Base-by-base conservation (phyloP, 768 basidiomycete species). In the Hericium rajendrae region DNA sequence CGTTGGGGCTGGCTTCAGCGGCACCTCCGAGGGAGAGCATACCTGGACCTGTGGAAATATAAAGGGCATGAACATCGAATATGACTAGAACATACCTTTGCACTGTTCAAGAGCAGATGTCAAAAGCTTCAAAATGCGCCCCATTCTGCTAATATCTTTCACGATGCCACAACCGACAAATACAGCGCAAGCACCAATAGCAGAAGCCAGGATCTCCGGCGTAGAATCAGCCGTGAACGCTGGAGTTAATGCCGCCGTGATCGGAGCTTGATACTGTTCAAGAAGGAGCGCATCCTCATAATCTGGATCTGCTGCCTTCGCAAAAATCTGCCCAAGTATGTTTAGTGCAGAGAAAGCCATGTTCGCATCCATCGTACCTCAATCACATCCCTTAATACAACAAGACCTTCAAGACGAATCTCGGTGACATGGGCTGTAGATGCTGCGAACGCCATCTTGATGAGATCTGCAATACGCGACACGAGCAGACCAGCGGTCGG, bases 251-350 rank as follows among this genome's bases (percentile, higher is more conserved):
- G 97, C 97, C 18, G 97, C 93, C 2, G 95, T 97, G 59, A 99
- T 95, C 0, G 97, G 95, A 0, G 97, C 95, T 72, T 99, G 97
- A 69, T 97, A 89, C 69, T 99, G 97, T 67, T 99, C 95, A 12
- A 99, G 80, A 2, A 99, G 75, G 5, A 94, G 76, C 0, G 90
- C 84, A 58, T 91, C 91, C 38, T 91, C 88, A 64, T 92, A 98
- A 54, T 93, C 93, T 2, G 94, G 91, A 71, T 99, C 97, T 0
- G 91, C 89, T 6, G 90, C 81, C 28, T 76, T 71, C 2, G 91
- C 82, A 70, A 99, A 99, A 55, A 87, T 82, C 95, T 97, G 57
- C 1, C 15, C 18, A 59, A 51, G 58, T 59, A 51, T 54, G 41
- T 54, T 38, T 15, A 24, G 9, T n/a, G 38, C 18, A 48, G 6